A percentile compares a stretch with the other conserved stretches of the same genome.
phyloP scores from a whole-genome alignment of 2,329 filamentous ascomycete species.

The Colletotrichum theobromicola region DNA sequence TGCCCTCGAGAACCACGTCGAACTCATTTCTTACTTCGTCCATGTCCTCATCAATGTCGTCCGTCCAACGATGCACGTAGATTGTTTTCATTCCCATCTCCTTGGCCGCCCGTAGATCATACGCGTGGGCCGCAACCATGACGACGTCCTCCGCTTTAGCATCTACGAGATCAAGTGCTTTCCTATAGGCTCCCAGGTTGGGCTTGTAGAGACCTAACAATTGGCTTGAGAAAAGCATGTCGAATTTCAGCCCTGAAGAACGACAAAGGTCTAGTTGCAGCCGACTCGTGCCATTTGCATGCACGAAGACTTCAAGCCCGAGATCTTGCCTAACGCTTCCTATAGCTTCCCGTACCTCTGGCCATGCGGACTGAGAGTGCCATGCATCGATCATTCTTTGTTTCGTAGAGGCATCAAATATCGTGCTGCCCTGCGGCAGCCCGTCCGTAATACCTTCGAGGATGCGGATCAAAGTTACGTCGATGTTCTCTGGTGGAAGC shows the following conservation, averaged over 20 bases:
- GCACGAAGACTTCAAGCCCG: constrained; percentile 50
- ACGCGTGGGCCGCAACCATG: constrained; percentile 60
- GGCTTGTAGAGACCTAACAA: constrained; percentile 56
- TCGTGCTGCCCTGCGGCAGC: constrained; percentile 4
- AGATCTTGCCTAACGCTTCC: constrained; percentile 36
- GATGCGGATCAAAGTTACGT: constrained; percentile 49
- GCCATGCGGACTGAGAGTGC: constrained; percentile 57
- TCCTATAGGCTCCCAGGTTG: constrained; percentile 48
- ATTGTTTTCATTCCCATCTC: constrained; percentile 54
- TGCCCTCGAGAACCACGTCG: constrained; percentile 34
- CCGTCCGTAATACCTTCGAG: constrained; percentile 41
- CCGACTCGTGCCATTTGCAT: constrained; percentile 60
- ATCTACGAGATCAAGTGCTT: constrained; percentile 48
- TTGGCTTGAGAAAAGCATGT: constrained; percentile 58
- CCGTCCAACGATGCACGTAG: constrained; percentile 58
- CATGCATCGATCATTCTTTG: constrained; percentile 41
- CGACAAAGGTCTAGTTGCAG: constrained; percentile 57
- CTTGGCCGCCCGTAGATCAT: constrained; percentile 55
- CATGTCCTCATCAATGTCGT: constrained; percentile 55
- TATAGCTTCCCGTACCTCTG: constrained; percentile 51
- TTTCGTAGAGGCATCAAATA: constrained; percentile 15
- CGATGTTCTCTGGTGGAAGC: constrained; percentile 52
- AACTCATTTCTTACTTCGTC: constrained; percentile 42
- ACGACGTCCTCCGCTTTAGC: constrained; percentile 51
- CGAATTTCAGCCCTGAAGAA: constrained; percentile 52